phyloP scores from a whole-genome alignment of 2,329 filamentous ascomycete species.

The Fusarium continuum region DNA sequence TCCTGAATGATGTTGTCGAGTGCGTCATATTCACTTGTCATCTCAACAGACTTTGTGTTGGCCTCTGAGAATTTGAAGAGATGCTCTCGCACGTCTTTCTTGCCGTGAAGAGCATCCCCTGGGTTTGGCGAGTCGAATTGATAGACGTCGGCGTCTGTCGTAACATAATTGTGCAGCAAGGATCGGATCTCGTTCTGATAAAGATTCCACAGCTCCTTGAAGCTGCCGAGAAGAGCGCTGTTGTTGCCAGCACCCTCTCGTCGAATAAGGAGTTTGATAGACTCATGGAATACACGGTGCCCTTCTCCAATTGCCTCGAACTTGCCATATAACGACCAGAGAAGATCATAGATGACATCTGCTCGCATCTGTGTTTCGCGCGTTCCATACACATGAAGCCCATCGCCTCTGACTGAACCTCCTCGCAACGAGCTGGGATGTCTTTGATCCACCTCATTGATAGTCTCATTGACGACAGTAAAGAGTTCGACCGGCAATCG shows the following conservation, averaged over 20 bases:
- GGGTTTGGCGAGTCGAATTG: slow-evolving; percentile 66
- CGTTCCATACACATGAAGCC: slow-evolving; percentile 70
- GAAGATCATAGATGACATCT: slow-evolving; percentile 87
- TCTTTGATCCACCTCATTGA: slow-evolving; percentile 90
- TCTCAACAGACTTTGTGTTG: slow-evolving; percentile 80
- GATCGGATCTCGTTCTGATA: slow-evolving; percentile 98
- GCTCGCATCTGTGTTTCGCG: slow-evolving; percentile 80
- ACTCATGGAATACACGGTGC: slow-evolving; percentile 92
- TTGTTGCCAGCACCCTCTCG: slow-evolving; percentile 77
- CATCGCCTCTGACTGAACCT: slow-evolving; percentile 61
- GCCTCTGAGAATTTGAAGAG: slow-evolving; percentile 89
- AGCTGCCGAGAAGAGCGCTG: slow-evolving; percentile 79
- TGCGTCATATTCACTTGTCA: slow-evolving; percentile 86
- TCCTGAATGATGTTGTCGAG: slow-evolving; percentile 88
- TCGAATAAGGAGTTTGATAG: slow-evolving; percentile 84
- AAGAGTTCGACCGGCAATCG: slow-evolving; percentile 93
- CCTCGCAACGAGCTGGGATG: slow-evolving; percentile 83
- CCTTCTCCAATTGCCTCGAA: slow-evolving; percentile 98
- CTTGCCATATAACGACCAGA: slow-evolving; percentile 93
- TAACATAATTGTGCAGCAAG: slow-evolving; percentile 93
- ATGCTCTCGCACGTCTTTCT: slow-evolving; percentile 65
- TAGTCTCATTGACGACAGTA: slow-evolving; percentile 91
- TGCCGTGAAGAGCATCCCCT: slow-evolving; percentile 57
- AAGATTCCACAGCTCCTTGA: slow-evolving; percentile 97
- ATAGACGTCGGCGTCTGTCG: slow-evolving; percentile 83